phyloP scores from a whole-genome alignment of 2,329 filamentous ascomycete species.

The Gaeumannomyces tritici region DNA sequence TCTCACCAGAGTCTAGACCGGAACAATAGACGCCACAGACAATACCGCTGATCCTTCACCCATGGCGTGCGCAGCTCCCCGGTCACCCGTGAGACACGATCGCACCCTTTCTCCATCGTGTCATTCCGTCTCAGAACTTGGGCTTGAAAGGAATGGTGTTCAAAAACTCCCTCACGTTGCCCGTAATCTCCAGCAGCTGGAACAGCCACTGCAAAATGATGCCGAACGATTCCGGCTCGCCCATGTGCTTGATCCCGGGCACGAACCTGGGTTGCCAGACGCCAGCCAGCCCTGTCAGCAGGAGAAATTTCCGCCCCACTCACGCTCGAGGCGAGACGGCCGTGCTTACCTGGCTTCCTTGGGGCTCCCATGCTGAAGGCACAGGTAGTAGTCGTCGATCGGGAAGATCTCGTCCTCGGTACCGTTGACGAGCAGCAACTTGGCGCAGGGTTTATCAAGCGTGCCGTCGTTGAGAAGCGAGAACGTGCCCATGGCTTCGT shows the following conservation, averaged over 20 bases:
- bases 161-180: conserved; percentile 8
- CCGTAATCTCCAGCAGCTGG: conserved; percentile 18
- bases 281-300: background rate
- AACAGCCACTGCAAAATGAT: conserved; percentile 23
- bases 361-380: conserved; percentile 38
- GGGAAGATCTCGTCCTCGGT: conserved; percentile 53
- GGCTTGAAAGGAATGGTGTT: background rate
- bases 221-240: conserved; percentile 21
- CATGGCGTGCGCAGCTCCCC: background rate
- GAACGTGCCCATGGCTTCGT: conserved; percentile 30
- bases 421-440: conserved; percentile 45
- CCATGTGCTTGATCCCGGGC: conserved; percentile 22
- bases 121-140: background rate
- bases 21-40: no score
- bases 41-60: background rate
- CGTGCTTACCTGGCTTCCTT: conserved; percentile 30
- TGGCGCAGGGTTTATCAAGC: conserved; percentile 36
- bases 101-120: no score
- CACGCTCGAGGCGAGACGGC: no score
- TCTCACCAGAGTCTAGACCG: no score
- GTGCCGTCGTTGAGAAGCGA: conserved; percentile 46
- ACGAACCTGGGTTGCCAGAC: conserved; percentile 15
- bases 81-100: no score
- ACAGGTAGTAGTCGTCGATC: conserved; percentile 48
- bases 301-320: no score